Base-by-base conservation (phyloP, 2,329 filamentous ascomycete genomes). In the Bipolaris bicolor region DNA sequence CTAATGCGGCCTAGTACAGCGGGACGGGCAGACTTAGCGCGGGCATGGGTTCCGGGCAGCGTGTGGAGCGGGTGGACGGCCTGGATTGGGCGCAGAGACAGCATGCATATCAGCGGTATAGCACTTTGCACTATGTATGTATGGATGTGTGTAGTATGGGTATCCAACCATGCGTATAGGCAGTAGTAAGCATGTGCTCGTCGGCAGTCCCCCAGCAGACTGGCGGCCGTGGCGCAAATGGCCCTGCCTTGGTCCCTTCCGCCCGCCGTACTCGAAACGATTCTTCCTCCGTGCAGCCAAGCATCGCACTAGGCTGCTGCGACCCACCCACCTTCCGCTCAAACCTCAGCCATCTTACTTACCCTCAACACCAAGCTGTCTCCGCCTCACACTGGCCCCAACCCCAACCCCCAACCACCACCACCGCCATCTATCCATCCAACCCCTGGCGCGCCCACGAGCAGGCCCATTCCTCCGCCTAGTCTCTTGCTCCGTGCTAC, bases 391-490 rank as follows among this genome's bases (percentile, higher is more conserved):
- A 15, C 26, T 45, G 40, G 40, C n/a, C 43, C n/a, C 26, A 39
- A 39, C 36, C 37, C 37, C 49, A 39, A 48, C 43, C 40, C 40
- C 33, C 44, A 40, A 61, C 39, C 55, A 57, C 41, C 61, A 22
- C 58, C 59, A 61, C 39, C 52, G 56, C 41, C 61, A 22, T 58
- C 59, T 55, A 52, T 58, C 58, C 65, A 70, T 65, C 64, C 50
- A 44, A 40, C 49, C 16, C 41, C 52, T 54, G 64, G 67, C 61
- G 68, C 66, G 64, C 63, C 65, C 65, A 68, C 64, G 60, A 53
- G 54, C 55, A 62, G 65, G 61, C 65, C 63, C 58, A 57, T 61
- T 52, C 52, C 55, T 56, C 55, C 41, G 52, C 50, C 55, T 31
- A 31, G 29, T 31, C 29, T 31, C 29, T 13, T 31, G 29, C 3